These are phyloP conservation scores for Cynanchum wilfordii DNA, from an alignment of 257 asterid genomes.

Conservation along the genomic window DNA sequence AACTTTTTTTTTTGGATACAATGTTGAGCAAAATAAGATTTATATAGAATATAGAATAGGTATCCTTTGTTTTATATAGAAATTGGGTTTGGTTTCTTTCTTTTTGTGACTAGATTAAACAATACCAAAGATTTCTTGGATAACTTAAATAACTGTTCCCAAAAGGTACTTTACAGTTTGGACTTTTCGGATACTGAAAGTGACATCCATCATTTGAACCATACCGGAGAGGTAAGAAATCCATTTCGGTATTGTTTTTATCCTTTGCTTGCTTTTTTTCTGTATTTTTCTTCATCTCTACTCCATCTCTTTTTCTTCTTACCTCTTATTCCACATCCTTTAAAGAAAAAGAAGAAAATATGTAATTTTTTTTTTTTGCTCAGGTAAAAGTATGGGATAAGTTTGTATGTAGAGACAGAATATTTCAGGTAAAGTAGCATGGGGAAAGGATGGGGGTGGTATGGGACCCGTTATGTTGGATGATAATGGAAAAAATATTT, in stretches of 20 bases:
- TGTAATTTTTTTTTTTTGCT: no score
- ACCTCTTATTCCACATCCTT: not conserved
- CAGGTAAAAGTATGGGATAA: no score
- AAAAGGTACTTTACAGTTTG: not conserved
- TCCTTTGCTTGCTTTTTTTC: no score
- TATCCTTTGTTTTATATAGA: no score
- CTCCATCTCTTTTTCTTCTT: not conserved
- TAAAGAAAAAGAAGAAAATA: not conserved
- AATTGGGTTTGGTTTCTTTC: not conserved
- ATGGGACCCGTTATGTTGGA: not conserved
- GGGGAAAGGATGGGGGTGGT: not conserved
- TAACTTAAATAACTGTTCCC: not conserved
- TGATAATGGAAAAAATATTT: not conserved
- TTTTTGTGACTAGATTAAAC: not conserved
- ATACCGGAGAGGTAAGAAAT: not conserved
- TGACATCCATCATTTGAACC: not conserved
- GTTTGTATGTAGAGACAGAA: no score
- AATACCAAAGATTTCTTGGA: not conserved
- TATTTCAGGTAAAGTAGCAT: not conserved
- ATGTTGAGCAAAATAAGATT: not conserved
- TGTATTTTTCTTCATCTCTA: not conserved
- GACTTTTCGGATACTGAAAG: not conserved
- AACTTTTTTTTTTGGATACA: not conserved
- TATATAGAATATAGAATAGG: no score
- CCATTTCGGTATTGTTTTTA: not conserved